Percentiles rank a stretch among this genome's conserved stretches.
Conservation (phyloP, 2,329 filamentous ascomycete species). For the Talaromyces sp. region DNA sequence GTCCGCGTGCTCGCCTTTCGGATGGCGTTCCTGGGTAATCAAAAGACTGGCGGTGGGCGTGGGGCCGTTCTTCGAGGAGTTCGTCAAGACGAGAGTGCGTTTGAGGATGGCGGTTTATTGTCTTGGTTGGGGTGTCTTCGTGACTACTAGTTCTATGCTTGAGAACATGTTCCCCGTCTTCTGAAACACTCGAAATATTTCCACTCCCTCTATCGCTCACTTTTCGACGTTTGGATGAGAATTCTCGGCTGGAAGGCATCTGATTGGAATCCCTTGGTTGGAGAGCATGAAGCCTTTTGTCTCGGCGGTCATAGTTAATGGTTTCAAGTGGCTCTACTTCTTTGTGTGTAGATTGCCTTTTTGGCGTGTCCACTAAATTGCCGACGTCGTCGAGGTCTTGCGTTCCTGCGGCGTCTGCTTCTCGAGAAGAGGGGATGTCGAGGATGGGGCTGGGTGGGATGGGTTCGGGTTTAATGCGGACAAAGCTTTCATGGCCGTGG, state of each 20-base stretch:
- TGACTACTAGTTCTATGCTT: not conserved
- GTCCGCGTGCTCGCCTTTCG: not conserved
- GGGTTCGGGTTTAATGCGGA: slow-evolving; percentile 33
- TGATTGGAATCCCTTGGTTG: slow-evolving; percentile 27
- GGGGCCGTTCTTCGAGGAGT: slow-evolving; percentile 27
- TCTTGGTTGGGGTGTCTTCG: slow-evolving; percentile 1
- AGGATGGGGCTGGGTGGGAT: slow-evolving; percentile 29
- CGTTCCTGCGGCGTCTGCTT: slow-evolving; percentile 47
- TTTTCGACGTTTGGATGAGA: slow-evolving; percentile 33
- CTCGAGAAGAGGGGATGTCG: slow-evolving; percentile 9
- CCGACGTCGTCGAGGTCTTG: slow-evolving; percentile 56
- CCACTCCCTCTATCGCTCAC: slow-evolving; percentile 22
- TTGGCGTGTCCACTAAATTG: slow-evolving; percentile 36
- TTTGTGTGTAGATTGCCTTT: slow-evolving; percentile 22
- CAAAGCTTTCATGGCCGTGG: slow-evolving; percentile 14
- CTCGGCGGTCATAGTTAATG: slow-evolving; percentile 3
- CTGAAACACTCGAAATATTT: slow-evolving; percentile 44
- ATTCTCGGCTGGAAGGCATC: slow-evolving; percentile 8
- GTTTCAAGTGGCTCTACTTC: not conserved
- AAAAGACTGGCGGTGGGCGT: slow-evolving; percentile 18
- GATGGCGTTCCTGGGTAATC: not conserved
- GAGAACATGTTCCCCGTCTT: slow-evolving; percentile 43
- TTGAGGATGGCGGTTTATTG: not conserved
- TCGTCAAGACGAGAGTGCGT: slow-evolving; percentile 24
- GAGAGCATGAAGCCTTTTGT: slow-evolving; percentile 14